phyloP scores from a whole-genome alignment of 768 basidiomycete genomes.

The Termitomyces sp. region DNA sequence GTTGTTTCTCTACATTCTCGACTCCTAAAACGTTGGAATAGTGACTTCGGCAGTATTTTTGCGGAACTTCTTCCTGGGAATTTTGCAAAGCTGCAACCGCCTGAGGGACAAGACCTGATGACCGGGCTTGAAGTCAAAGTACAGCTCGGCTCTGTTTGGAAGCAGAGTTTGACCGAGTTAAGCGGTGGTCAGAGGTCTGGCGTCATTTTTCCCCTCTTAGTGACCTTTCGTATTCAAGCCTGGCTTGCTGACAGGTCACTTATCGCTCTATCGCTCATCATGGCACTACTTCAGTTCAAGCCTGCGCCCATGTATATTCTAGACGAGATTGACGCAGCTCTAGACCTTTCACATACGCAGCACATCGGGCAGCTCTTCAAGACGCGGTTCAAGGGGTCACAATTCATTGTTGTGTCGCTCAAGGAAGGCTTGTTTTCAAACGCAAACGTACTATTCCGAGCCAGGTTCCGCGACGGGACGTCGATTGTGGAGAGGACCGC shows the following conservation, averaged over 20 bases:
- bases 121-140: conserved; percentile 98
- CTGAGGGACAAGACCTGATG: conserved; percentile 90
- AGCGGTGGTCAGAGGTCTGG: conserved; percentile 93
- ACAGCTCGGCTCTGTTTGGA: conserved; percentile 92
- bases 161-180: conserved; percentile 93
- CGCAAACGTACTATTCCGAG: conserved; percentile 92
- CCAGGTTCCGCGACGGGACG: conserved; percentile 92
- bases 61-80: conserved; percentile 94
- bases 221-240: neutral
- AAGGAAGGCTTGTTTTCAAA: conserved; percentile 98
- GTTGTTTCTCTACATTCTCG: neutral
- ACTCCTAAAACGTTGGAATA: conserved; percentile 22
- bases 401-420: conserved; percentile 96
- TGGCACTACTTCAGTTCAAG: conserved; percentile 99
- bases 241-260: conserved; percentile 60
- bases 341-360: conserved; percentile 94
- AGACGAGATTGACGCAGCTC: conserved; percentile 97
- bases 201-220: neutral
- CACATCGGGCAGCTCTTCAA: conserved; percentile 98
- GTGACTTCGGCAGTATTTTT: conserved; percentile 96
- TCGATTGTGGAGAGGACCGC: conserved; percentile 82
- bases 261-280: conserved; percentile 95
- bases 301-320: conserved; percentile 99
- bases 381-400: conserved; percentile 94
- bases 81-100: conserved; percentile 91